Evolutionary conservation across 768 basidiomycete genomes (phyloP).

Genomic region (Jaapia argillacea): DNA sequence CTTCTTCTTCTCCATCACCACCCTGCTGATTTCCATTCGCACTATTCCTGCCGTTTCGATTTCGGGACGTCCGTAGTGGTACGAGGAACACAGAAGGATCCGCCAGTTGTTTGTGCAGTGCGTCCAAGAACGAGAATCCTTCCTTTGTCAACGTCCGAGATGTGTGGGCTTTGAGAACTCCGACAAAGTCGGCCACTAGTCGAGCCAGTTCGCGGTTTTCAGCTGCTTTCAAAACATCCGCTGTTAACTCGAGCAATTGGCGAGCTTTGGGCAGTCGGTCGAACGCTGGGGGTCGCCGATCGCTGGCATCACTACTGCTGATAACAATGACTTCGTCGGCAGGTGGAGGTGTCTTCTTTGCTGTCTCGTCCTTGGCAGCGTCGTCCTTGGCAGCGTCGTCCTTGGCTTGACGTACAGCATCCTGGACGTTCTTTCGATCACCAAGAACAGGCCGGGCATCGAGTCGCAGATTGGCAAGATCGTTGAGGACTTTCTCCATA

Average conservation of each 20-base stretch:
- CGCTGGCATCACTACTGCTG: conserved; percentile 24
- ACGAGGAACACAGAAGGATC: conserved; percentile 53
- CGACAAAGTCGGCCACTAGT: conserved; percentile 50
- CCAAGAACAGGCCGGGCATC: conserved; percentile 39
- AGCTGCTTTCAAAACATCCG: conserved; percentile 30
- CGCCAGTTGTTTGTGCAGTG: conserved; percentile 58
- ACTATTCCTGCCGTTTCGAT: conserved; percentile 19
- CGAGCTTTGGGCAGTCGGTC: conserved; percentile 40
- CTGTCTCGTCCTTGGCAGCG: conserved; percentile 1
- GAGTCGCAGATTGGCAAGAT: conserved; percentile 49
- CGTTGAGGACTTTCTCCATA: conserved; percentile 47
- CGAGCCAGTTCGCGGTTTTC: conserved; percentile 46
- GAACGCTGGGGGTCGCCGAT: conserved; percentile 20
- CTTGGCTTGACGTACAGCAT: conserved; percentile 25
- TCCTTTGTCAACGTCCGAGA: conserved; percentile 62
- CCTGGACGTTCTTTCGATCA: conserved; percentile 38
- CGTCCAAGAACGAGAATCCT: conserved; percentile 61
- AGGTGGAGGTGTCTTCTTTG: conserved; percentile 7
- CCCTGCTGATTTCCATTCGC: conserved; percentile 26
- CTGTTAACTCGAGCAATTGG: conserved; percentile 38
- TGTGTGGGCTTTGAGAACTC: conserved; percentile 51
- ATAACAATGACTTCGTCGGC: conserved; percentile 34
- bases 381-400: conserved; percentile 15
- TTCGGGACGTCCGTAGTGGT: conserved; percentile 37
- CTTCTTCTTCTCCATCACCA: conserved; percentile 14